phyloP scores from a whole-genome alignment of 2,329 filamentous ascomycete species.

The Chalaropsis ovoidea region DNA sequence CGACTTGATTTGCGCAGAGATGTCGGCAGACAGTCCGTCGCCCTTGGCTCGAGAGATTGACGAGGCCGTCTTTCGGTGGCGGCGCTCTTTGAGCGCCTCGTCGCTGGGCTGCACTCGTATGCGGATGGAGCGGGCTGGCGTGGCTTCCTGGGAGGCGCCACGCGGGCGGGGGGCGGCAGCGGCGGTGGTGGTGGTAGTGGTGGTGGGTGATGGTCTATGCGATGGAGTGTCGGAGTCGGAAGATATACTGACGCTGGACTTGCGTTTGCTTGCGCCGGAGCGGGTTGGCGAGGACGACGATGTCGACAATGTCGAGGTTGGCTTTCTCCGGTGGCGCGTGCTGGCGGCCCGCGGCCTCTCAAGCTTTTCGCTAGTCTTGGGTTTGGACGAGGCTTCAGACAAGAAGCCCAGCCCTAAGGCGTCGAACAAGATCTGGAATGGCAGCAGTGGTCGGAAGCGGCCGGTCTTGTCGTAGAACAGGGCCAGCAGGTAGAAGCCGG shows the following conservation, averaged over 20 bases:
- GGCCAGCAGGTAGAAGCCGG: conserved; percentile 70
- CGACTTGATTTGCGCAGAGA: conserved; percentile 80
- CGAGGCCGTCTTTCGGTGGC: conserved; percentile 49
- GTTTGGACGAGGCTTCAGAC: background rate
- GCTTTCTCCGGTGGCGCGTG: conserved; percentile 18
- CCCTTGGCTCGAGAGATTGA: conserved; percentile 27
- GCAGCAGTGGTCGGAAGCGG: conserved; percentile 65
- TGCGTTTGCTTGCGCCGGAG: conserved; percentile 47
- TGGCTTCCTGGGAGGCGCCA: conserved; percentile 11
- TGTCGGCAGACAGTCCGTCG: conserved; percentile 33
- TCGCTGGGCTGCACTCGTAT: conserved; percentile 76
- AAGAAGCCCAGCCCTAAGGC: conserved; percentile 16
- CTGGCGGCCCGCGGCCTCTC: background rate
- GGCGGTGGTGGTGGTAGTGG: too few species aligned
- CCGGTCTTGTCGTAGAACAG: conserved; percentile 75
- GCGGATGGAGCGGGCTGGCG: conserved; percentile 59
- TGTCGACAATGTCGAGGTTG: conserved; percentile 4
- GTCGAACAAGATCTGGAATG: conserved; percentile 53
- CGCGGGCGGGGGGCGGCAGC: conserved; percentile 49
- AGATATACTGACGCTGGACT: conserved; percentile 19
- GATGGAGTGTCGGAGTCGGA: conserved; percentile 23
- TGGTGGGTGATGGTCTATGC: conserved; percentile 5
- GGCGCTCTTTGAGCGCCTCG: conserved; percentile 61
- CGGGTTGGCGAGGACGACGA: conserved; percentile 33
- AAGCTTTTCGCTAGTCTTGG: conserved; percentile 16